These are phyloP conservation scores for Debaryomyces psychrophilus DNA, from an alignment of 1,139 yeast species.

Conservation along the genomic window DNA sequence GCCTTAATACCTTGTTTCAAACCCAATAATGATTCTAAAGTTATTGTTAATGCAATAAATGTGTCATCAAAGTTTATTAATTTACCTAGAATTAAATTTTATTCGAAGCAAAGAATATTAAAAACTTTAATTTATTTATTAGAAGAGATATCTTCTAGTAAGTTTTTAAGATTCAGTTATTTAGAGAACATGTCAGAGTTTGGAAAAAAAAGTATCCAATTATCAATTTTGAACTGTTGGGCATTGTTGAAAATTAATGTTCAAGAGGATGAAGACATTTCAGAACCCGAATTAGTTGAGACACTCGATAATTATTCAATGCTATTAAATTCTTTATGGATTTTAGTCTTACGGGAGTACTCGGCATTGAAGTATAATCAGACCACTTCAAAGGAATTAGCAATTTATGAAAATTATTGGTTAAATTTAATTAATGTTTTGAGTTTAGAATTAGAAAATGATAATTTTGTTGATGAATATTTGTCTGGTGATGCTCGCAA, in stretches of 20 bases:
- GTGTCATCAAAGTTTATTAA: constrained; percentile 78
- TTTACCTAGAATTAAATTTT: constrained; percentile 48
- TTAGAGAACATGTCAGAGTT: constrained; percentile 49
- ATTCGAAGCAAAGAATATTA: constrained; percentile 63
- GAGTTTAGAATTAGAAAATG: constrained; percentile 61
- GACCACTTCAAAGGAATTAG: constrained; percentile 52
- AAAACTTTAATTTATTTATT: constrained; percentile 68
- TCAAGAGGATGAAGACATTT: constrained; percentile 34
- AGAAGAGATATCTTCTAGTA: constrained; percentile 58
- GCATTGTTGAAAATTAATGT: constrained; percentile 69
- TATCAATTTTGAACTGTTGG: constrained; percentile 86
- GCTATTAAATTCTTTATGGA: constrained; percentile 76
- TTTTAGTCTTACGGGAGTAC: constrained; percentile 71
- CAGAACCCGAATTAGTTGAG: constrained; percentile 37
- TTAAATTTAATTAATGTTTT: constrained; percentile 76
- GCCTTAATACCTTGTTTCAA: constrained; percentile 91
- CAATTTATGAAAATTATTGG: constrained; percentile 72
- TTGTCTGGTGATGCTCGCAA: constrained; percentile 68
- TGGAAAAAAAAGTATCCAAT: constrained; percentile 66
- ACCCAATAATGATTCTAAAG: constrained; percentile 68
- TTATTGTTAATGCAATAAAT: constrained; percentile 77
- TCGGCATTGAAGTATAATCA: constrained; percentile 65
- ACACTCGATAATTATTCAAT: constrained; percentile 63
- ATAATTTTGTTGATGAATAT: constrained; percentile 42
- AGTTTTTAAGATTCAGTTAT: constrained; percentile 45